Base-by-base conservation (phyloP, 305 asterid genomes). In the Fraxinus paxiana region DNA sequence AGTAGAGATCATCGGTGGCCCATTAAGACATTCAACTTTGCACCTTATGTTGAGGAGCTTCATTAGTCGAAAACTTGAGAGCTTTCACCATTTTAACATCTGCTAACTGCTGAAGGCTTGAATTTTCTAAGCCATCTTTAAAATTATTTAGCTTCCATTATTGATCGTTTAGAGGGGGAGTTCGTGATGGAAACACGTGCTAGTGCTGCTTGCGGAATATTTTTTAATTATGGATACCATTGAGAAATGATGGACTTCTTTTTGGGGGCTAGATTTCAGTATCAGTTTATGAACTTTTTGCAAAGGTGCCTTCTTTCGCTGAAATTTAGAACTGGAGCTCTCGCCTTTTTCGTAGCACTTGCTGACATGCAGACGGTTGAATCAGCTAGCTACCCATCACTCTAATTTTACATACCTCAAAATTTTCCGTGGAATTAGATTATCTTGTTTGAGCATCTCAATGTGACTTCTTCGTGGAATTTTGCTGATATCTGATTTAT, bases 301-400 rank as follows among this genome's bases (percentile, higher is more conserved):
- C 88, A 82, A 87, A 86, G 90, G 88, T 88, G 88, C 88, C 91
- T 87, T 91, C 89, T 85, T 83, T 87, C 67, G 84, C 92, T 87
- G 96, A 90, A 89, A 85, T 82, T 89, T 90, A 85, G 89, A 85
- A 84, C 89, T 88, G 94, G 94, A 89, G 90, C 89, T 89, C 90
- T 84, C 84, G 82, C 95, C 86, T 91, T 85, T 82, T 88, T 85
- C 91, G 83, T 89, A 91, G 91, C 90, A 88, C 87, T 83, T 80
- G 80, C 84, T 87, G 88, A 89, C 87, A 86, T 89, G 90, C 92
- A 87, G 93, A 88, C 88, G 87, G 87, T 84, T 91, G 87, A 87
- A 76, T 86, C 89, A 85, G 81, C 35, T 59, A 59, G 82, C 79
- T 87, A 28, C 79, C 87, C 84, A 77, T 85, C 88, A 72, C 91